Base-by-base conservation (phyloP, 225 moss, liverwort and hornwort genomes). In the Climacium dendroides region DNA sequence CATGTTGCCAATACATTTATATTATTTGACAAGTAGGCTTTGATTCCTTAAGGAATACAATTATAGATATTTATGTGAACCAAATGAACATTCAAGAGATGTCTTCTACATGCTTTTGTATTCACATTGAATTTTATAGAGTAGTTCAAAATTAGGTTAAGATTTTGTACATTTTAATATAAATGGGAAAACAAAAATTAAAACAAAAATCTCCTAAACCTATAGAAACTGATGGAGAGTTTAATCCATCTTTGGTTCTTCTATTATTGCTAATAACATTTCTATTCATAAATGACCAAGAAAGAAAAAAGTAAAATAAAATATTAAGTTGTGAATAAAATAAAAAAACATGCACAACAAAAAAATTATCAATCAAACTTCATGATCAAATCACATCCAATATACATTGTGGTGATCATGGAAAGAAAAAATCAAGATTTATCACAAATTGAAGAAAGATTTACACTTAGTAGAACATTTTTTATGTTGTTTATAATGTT, bases 261-360 rank as follows among this genome's bases (percentile, higher is more conserved):
- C 25, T 91, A 35, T 37, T 91, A 57, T 87, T 91, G 58, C 12
- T 91, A 26, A 84, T 89, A 23, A 87, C 89, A 71, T 89, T 89
- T 60, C 48, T 87, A 52, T 89, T 91, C 24, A 84, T 84, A 34
- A 84, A 15, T 18, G 87, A 91, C 7, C 87, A 89, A 29, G 80
- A 89, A 84, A 48, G 34, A 61, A 77, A 28, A 29, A 84, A 84
- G 4, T 25, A 18, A 37, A 47, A 9, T 25, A 20, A 54, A 50
- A 28, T n/a, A 25, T 7, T 2, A 9, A n/a, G 2, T 55, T 19
- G 4, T 48, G 14, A 34, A 15, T 58, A 0, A 9, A 63, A 22
- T 4, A 43, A 55, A 25, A 28, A n/a, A 30, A 53, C 0, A 7
- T 13, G 4, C 0, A 37, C 4, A 37, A n/a, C 2, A 16, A 18